Percentiles rank a stretch among this genome's conserved stretches.
Evolutionary conservation across 805 yeast genomes (phyloP).

Genomic region (Lipomyces starkeyi): DNA sequence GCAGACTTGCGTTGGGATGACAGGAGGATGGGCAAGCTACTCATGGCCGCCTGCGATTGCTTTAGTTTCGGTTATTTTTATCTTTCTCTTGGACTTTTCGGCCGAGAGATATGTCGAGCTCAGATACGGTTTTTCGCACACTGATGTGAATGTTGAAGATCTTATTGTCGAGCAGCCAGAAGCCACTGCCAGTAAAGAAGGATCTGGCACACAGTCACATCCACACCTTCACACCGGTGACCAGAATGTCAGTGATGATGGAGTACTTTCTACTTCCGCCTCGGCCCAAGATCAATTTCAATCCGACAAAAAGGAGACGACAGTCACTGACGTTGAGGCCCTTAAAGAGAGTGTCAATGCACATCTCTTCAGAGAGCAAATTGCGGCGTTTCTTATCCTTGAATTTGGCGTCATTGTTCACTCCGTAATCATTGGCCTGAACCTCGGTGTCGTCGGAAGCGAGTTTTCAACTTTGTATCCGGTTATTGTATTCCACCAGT

Average conservation of each 20-base stretch:
- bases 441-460: constrained; percentile 77
- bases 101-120: constrained; percentile 50
- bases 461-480: constrained; percentile 74
- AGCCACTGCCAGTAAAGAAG: constrained; percentile 15
- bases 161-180: not conserved
- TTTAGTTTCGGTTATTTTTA: constrained; percentile 52
- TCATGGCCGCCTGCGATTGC: constrained; percentile 64
- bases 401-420: constrained; percentile 86
- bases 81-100: constrained; percentile 58
- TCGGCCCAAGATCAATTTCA: constrained; percentile 13
- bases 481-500: constrained; percentile 60
- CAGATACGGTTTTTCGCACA: constrained; percentile 10
- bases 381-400: constrained; percentile 59
- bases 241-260: constrained; percentile 3
- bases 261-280: constrained; percentile 17
- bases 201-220: constrained; percentile 14
- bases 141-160: not conserved
- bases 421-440: constrained; percentile 79
- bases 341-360: constrained; percentile 11
- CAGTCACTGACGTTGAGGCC: constrained; percentile 8
- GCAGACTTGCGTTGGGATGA: constrained; percentile 49
- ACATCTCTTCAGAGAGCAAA: constrained; percentile 33
- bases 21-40: constrained; percentile 54
- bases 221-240: constrained; percentile 37
- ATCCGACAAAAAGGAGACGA: constrained; percentile 2